Percentiles rank a stretch among this genome's conserved stretches.
These are phyloP conservation scores for Colletotrichum australisinense DNA, from an alignment of 2,329 filamentous ascomycete species.

Conservation along the genomic window DNA sequence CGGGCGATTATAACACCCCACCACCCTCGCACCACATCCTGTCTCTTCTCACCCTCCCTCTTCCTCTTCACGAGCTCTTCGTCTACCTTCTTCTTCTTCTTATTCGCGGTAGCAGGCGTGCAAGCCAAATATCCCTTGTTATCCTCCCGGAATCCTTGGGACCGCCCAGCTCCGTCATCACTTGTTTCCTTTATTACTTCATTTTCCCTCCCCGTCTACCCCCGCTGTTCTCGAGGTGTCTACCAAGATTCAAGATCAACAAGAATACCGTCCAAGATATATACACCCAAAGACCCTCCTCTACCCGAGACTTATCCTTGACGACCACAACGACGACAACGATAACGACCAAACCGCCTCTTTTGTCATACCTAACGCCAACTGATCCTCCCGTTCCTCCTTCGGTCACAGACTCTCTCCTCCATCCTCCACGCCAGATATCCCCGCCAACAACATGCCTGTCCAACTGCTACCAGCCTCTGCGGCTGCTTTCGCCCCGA, in stretches of 20 bases:
- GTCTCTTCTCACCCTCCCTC: slow-evolving; percentile 59
- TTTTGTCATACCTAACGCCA: slow-evolving; percentile 27
- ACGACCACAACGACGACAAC: background rate
- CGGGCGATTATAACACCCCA: slow-evolving; percentile 57
- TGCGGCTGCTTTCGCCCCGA: slow-evolving; percentile 93
- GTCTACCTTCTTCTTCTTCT: slow-evolving; percentile 69
- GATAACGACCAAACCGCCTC: background rate
- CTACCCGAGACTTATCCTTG: slow-evolving; percentile 28
- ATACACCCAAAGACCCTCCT: background rate
- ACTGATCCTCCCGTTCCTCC: slow-evolving; percentile 21
- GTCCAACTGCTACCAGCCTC: slow-evolving; percentile 94
- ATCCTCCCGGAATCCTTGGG: slow-evolving; percentile 50
- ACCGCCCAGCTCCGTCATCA: slow-evolving; percentile 63
- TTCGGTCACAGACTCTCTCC: slow-evolving; percentile 23
- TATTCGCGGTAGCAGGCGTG: slow-evolving; percentile 70
- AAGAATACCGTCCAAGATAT: background rate
- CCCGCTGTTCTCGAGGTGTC: slow-evolving; percentile 18
- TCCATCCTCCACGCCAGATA: slow-evolving; percentile 9
- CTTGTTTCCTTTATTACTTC: slow-evolving; percentile 56
- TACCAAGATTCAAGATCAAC: slow-evolving; percentile 8
- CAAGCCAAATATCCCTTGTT: slow-evolving; percentile 64
- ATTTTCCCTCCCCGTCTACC: slow-evolving; percentile 44
- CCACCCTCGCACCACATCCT: slow-evolving; percentile 56
- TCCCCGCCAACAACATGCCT: slow-evolving; percentile 74
- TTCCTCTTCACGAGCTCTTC: slow-evolving; percentile 67